These are phyloP conservation scores for Zoysia pacifica DNA, from an alignment of 176 grass and related monocot species.

Conservation along the genomic window DNA sequence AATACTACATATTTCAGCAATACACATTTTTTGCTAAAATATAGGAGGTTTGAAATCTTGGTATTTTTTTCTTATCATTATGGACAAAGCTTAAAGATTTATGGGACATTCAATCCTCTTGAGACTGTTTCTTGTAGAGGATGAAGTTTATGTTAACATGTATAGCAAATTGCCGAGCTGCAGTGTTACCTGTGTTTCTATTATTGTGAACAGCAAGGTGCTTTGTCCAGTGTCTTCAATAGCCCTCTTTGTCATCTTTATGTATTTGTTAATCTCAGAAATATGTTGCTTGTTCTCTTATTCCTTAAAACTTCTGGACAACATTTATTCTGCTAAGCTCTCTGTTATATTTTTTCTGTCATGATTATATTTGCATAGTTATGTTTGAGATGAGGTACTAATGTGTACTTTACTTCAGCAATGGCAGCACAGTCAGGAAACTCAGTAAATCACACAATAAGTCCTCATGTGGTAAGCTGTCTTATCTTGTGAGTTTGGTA, in stretches of 20 bases:
- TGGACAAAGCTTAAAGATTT: background rate
- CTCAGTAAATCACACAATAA: slow-evolving; percentile 25
- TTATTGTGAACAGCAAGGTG: background rate
- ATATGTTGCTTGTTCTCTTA: background rate
- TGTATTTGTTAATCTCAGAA: background rate
- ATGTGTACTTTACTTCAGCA: slow-evolving; percentile 37
- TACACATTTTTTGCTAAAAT: background rate
- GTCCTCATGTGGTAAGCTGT: slow-evolving; percentile 63
- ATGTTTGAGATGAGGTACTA: slow-evolving; percentile 5
- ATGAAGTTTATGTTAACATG: background rate
- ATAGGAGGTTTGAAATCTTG: background rate
- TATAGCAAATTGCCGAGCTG: background rate
- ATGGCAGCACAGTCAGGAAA: slow-evolving; percentile 42
- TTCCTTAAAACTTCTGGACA: slow-evolving; percentile 1
- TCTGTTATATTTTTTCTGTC: slow-evolving; percentile 10
- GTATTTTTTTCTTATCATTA: background rate
- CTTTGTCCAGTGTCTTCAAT: background rate
- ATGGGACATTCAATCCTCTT: background rate
- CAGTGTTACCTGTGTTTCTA: background rate
- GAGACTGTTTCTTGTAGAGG: background rate
- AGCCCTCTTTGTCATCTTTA: background rate
- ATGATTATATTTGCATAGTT: background rate
- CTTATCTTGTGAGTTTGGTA: background rate
- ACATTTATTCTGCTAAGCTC: background rate
- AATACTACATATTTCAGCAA: background rate